Evolutionary conservation across 768 basidiomycete genomes (phyloP).

Genomic region (Lentinula raphanica): DNA sequence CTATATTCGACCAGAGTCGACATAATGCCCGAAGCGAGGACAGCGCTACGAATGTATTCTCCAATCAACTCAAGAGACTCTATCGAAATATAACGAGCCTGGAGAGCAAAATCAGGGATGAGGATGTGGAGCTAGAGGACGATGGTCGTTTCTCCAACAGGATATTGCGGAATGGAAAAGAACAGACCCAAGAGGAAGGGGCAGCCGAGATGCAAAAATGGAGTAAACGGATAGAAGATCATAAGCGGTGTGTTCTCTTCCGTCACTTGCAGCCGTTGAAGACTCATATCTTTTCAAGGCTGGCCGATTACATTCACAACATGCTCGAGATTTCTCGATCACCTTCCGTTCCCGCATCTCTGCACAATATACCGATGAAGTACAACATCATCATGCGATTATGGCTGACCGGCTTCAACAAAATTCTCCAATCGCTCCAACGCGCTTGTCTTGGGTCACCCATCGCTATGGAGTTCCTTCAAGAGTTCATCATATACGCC

Average conservation of each 20-base stretch:
- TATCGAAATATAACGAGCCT: conserved; percentile 80
- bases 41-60: conserved; percentile 61
- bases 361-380: conserved; percentile 85
- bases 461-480: conserved; percentile 83
- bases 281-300: conserved; percentile 36
- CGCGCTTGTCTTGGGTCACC: conserved; percentile 68
- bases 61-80: conserved; percentile 70
- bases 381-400: conserved; percentile 94
- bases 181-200: conserved; percentile 31
- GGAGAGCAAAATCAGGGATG: conserved; percentile 67
- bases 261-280: conserved; percentile 7
- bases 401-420: conserved; percentile 90
- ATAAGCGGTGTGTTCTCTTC: conserved; percentile 73
- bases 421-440: conserved; percentile 84
- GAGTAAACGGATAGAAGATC: conserved; percentile 64
- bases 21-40: conserved; percentile 37
- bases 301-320: conserved; percentile 87
- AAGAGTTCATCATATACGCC: conserved; percentile 92
- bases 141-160: conserved; percentile 38
- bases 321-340: conserved; percentile 82
- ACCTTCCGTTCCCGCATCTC: conserved; percentile 80
- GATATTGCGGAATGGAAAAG: conserved; percentile 40
- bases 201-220: conserved; percentile 75
- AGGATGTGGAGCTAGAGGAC: conserved; percentile 52
- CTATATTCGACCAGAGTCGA: conserved; percentile 54